Evolutionary conservation across 1,139 yeast species (phyloP).

Genomic region (Candida sp.): DNA sequence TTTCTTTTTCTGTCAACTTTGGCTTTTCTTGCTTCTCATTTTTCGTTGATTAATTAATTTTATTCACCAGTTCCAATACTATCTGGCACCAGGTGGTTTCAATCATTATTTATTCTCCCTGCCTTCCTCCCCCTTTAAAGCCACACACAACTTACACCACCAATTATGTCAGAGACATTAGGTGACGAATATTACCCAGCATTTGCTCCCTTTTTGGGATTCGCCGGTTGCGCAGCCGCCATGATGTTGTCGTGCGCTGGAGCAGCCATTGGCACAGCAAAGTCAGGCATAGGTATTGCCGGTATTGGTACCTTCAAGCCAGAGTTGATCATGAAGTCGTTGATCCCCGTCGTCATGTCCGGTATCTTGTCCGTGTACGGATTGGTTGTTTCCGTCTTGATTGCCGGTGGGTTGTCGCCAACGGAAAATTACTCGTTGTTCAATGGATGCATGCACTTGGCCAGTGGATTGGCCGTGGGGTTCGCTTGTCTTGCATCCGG

Average conservation of each 20-base stretch:
- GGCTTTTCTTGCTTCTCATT: background rate
- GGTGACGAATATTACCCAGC: constrained; percentile 73
- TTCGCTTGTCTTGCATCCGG: constrained; percentile 98
- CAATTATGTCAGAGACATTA: constrained; percentile 32
- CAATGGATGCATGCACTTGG: constrained; percentile 97
- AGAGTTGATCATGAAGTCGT: constrained; percentile 80
- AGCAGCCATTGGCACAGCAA: constrained; percentile 98
- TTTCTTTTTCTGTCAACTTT: background rate
- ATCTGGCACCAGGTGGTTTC: background rate
- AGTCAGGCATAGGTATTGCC: constrained; percentile 96
- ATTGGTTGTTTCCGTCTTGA: constrained; percentile 91
- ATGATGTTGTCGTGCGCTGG: constrained; percentile 92
- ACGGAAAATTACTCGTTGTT: constrained; percentile 78
- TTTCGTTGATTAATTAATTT: constrained; percentile 1
- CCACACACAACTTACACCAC: background rate
- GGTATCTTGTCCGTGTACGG: constrained; percentile 98
- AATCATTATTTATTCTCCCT: background rate
- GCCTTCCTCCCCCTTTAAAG: background rate
- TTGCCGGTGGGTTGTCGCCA: constrained; percentile 92
- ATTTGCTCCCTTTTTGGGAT: constrained; percentile 95
- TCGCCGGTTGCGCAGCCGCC: constrained; percentile 94
- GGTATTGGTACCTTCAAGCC: constrained; percentile 90
- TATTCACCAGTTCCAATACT: background rate
- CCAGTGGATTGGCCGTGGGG: constrained; percentile 96
- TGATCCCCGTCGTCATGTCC: constrained; percentile 97